These are phyloP conservation scores for Punica granatum DNA, from an alignment of 345 rosid species.

Conservation along the genomic window DNA sequence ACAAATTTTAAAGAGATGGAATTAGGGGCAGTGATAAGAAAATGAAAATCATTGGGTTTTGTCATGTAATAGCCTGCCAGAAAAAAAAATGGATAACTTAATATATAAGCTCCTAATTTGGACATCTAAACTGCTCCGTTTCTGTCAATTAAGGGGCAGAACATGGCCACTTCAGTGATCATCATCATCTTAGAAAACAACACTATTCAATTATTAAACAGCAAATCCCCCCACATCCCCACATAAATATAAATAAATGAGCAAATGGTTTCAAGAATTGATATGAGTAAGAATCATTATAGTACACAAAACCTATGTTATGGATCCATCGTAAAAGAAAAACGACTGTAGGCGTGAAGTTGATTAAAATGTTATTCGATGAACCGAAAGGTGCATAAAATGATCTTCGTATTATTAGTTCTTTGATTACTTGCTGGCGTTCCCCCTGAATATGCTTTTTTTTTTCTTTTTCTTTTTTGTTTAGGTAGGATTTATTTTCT, in stretches of 20 bases:
- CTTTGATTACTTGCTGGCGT: neutral
- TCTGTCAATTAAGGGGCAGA: neutral
- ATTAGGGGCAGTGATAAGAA: neutral
- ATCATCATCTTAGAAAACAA: neutral
- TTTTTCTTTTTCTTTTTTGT: neutral
- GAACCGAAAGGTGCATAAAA: no score
- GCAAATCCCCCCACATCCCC: neutral
- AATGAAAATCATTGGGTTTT: neutral
- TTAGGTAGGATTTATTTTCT: no score
- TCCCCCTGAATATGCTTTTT: neutral
- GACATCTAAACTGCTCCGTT: neutral
- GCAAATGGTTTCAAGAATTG: no score
- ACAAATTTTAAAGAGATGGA: neutral
- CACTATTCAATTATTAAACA: neutral
- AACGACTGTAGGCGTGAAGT: no score
- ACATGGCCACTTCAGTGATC: neutral
- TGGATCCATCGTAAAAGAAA: no score
- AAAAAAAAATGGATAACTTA: neutral
- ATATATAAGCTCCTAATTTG: neutral
- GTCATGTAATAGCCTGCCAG: neutral
- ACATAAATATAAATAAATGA: neutral
- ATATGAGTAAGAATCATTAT: no score
- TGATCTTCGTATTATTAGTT: neutral
- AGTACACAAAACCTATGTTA: no score
- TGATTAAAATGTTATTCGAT: no score